These are phyloP conservation scores for Aleurites moluccanus DNA, from an alignment of 441 rosid genomes.

Conservation along the genomic window DNA sequence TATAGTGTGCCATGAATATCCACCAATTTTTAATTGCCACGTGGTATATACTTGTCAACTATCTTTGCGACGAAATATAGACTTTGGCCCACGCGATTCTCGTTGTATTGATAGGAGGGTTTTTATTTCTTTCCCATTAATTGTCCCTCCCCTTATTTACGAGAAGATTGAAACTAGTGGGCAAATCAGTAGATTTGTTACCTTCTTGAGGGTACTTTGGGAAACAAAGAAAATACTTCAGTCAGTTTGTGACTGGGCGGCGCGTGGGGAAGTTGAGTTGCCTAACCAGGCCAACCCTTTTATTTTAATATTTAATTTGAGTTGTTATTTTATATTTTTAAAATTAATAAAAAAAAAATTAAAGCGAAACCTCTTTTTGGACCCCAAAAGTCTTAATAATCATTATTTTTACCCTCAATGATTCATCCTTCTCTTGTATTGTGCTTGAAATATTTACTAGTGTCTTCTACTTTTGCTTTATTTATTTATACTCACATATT, in stretches of 20 bases:
- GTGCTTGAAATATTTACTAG: neutral
- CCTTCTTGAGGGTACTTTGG: neutral
- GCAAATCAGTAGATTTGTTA: neutral
- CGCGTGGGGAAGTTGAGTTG: neutral
- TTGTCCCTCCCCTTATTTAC: neutral
- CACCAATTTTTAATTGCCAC: neutral
- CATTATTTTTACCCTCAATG: slow-evolving; percentile 29
- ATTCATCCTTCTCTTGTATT: slow-evolving; percentile 25
- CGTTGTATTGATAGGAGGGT: slow-evolving; percentile 23
- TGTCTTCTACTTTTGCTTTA: slow-evolving; percentile 19
- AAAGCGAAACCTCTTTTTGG: slow-evolving; percentile 38
- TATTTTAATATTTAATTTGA: neutral
- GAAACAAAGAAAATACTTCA: neutral
- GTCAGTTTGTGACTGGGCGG: neutral
- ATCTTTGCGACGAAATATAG: slow-evolving; percentile 27
- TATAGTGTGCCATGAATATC: neutral
- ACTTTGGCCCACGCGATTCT: slow-evolving; percentile 31
- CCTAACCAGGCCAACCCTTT: neutral
- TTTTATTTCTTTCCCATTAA: neutral
- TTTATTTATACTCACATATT: too few relatives aligned
- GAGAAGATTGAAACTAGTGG: neutral
- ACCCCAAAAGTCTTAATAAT: slow-evolving; percentile 37
- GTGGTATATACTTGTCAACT: slow-evolving; percentile 21
- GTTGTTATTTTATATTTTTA: neutral
- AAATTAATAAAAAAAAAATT: slow-evolving; percentile 17